phyloP scores from a whole-genome alignment of 2,329 filamentous ascomycete species.

The Sordariomycetes sp. region DNA sequence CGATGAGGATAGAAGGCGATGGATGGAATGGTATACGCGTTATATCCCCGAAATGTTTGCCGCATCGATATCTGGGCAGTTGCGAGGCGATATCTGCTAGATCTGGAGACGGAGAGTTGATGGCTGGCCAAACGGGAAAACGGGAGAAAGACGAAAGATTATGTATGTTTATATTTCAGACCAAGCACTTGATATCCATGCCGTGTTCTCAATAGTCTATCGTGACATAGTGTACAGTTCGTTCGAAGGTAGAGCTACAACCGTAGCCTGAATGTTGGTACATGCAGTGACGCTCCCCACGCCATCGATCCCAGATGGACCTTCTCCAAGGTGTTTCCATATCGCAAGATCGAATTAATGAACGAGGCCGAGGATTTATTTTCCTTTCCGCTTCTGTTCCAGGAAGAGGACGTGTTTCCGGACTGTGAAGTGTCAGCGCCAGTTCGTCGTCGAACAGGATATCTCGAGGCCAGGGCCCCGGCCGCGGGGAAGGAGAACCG shows the following conservation, averaged over 20 bases:
- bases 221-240: not conserved
- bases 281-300: not conserved
- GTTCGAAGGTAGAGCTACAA: not conserved
- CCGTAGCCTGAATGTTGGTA: not conserved
- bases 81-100: not conserved
- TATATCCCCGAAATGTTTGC: not conserved
- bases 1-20: not conserved
- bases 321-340: not conserved
- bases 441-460: not conserved
- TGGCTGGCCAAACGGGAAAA: not conserved
- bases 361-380: slow-evolving; percentile 19
- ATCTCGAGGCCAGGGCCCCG: not conserved
- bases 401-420: slow-evolving; percentile 93
- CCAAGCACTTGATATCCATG: not conserved
- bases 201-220: not conserved
- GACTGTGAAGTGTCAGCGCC: slow-evolving; percentile 35
- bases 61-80: not conserved
- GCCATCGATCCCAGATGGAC: not conserved
- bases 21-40: not conserved
- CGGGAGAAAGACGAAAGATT: not conserved
- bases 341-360: not conserved
- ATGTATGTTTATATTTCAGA: not conserved
- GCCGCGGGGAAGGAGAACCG: not conserved
- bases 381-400: slow-evolving; percentile 72
- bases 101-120: not conserved